These are phyloP conservation scores for Pseudogymnoascus sp. DNA, from an alignment of 2,329 filamentous ascomycete genomes.

Conservation along the genomic window DNA sequence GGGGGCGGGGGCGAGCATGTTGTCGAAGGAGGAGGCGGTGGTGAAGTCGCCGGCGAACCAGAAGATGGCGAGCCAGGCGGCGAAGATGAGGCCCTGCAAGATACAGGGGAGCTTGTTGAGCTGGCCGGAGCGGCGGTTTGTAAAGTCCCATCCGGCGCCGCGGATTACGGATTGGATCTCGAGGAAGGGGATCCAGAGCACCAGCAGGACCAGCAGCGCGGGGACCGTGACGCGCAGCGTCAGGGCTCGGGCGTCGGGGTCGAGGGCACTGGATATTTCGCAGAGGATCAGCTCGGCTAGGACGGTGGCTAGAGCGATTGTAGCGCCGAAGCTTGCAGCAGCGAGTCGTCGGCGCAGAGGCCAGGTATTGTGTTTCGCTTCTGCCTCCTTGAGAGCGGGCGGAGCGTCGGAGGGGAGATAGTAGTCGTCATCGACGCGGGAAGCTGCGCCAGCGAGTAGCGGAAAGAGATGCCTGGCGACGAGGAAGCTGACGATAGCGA, in stretches of 20 bases:
- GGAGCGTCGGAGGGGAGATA: conserved; percentile 57
- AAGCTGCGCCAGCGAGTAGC: conserved; percentile 51
- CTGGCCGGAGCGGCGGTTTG: conserved; percentile 47
- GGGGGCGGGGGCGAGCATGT: conserved; percentile 10
- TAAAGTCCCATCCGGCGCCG: conserved; percentile 54
- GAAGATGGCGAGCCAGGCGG: conserved; percentile 63
- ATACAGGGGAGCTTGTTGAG: conserved; percentile 56
- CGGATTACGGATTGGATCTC: conserved; percentile 55
- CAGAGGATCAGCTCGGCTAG: conserved; percentile 75
- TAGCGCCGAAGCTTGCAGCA: conserved; percentile 64
- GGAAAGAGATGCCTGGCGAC: conserved; percentile 66
- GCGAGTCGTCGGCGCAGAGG: conserved; percentile 44
- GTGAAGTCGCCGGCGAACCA: conserved; percentile 61
- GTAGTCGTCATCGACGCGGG: conserved; percentile 50
- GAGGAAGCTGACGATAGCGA: conserved; percentile 53
- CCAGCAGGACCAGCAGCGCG: conserved; percentile 61
- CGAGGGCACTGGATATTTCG: conserved; percentile 72
- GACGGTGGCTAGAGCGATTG: conserved; percentile 68
- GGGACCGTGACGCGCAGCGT: conserved; percentile 65
- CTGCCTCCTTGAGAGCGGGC: conserved; percentile 47
- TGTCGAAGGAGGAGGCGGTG: conserved; percentile 16
- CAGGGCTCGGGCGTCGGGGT: conserved; percentile 56
- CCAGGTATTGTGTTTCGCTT: conserved; percentile 50
- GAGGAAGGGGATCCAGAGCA: conserved; percentile 69
- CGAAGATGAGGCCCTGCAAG: conserved; percentile 55